Evolutionary conservation across 306 rosid species (phyloP).

Genomic region (Inga leiocalycina): DNA sequence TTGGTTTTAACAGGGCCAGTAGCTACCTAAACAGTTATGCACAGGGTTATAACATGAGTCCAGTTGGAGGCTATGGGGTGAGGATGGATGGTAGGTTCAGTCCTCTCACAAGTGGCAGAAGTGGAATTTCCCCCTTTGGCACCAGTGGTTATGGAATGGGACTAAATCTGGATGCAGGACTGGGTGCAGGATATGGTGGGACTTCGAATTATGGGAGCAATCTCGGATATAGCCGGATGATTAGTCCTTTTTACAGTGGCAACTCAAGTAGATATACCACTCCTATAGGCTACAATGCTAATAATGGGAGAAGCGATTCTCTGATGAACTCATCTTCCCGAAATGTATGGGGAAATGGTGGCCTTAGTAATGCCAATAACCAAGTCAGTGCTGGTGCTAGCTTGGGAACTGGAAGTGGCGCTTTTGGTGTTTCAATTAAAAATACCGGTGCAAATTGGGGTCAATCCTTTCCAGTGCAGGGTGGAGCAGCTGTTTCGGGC

Average conservation of each 20-base stretch:
- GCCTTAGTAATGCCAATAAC: conserved; percentile 55
- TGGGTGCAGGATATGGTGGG: conserved; percentile 74
- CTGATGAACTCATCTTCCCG: conserved; percentile 68
- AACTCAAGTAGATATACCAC: conserved; percentile 72
- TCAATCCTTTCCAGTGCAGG: conserved; percentile 55
- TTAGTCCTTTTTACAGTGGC: conserved; percentile 73
- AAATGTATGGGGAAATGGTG: conserved; percentile 88
- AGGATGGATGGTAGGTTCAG: conserved; percentile 87
- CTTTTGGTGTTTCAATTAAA: conserved; percentile 72
- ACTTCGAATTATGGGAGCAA: conserved; percentile 71
- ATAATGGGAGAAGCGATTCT: conserved; percentile 71
- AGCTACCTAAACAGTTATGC: conserved; percentile 72
- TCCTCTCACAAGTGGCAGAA: conserved; percentile 73
- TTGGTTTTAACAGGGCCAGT: conserved; percentile 74
- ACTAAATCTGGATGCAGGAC: conserved; percentile 73
- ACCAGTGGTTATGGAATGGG: conserved; percentile 74
- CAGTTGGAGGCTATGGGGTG: conserved; percentile 82
- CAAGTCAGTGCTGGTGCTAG: conserved; percentile 54
- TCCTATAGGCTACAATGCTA: conserved; percentile 82
- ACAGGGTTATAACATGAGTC: conserved; percentile 82
- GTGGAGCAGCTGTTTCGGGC: conserved; percentile 66
- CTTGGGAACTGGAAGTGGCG: conserved; percentile 69
- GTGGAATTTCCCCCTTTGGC: conserved; percentile 75
- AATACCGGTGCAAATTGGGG: conserved; percentile 70
- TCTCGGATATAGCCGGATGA: conserved; percentile 78